Evolutionary conservation across 345 rosid genomes (phyloP), one percentile per base, ranked within the genome.

Genomic region (Hypericum perforatum): DNA sequence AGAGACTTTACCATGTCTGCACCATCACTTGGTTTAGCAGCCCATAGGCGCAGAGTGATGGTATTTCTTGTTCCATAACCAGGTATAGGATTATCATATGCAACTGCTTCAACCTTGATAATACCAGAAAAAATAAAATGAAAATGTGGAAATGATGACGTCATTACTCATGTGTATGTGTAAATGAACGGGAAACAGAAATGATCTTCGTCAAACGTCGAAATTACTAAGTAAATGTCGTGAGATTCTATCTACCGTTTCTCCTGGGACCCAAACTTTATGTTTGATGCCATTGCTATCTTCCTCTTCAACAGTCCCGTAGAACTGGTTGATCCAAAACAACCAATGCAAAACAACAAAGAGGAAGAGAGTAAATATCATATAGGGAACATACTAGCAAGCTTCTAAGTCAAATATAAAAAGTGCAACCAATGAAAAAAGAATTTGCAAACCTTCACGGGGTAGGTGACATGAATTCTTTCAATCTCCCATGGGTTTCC

Each of bases 401-500:
- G 44, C 44, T 44, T 56, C 32, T 4, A 22, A 22, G 11, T 39
- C 12, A 45, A n/a, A 39, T 11, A 51, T 8, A 56, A 16, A 49
- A 45, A 59, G 22, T 49, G 56, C 32, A 22, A 22, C 32, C 32
- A 22, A 22, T 22, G 32, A 4, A 22, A 16, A 8, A 37, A 62
- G 40, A 43, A 54, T 53, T 59, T 55, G 43, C 71, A 72, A 63
- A 75, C 80, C 76, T 75, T 75, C 56, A 75, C 76, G 44, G 71
- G 46, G 45, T 74, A 74, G 46, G 77, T 60, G 37, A 76, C 65
- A 47, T 76, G 75, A 48, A 69, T 53, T 41, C 80, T 57, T 63
- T 72, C 77, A 15, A 76, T 72, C 67, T 76, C 80, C 80, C 77
- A 76, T 42, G 77, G 80, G 49, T 76, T 74, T 58, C 79, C 79